Evolutionary conservation across 2,329 filamentous ascomycete genomes (phyloP).

Genomic region (Aspergillus phoenicis): DNA sequence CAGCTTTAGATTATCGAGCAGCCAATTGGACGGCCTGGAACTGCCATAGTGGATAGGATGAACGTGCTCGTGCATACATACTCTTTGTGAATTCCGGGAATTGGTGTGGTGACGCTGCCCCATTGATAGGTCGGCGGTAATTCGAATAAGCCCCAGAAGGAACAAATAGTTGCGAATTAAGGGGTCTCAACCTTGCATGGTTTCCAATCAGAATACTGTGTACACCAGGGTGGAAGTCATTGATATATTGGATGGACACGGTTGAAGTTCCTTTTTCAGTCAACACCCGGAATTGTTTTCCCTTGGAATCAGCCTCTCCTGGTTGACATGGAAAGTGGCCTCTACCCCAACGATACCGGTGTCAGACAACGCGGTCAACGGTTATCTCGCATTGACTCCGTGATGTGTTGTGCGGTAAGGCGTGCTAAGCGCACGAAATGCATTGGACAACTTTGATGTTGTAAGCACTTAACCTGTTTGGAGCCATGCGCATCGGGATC

Average conservation of each 20-base stretch:
- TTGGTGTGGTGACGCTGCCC: background rate
- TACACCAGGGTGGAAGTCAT: background rate
- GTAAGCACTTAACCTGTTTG: background rate
- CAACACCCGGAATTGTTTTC: background rate
- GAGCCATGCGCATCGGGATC: background rate
- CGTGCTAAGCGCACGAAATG: background rate
- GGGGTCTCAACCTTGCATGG: background rate
- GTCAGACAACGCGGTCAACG: conserved; percentile 4
- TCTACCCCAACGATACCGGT: background rate
- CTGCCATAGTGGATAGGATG: background rate
- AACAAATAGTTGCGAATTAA: background rate
- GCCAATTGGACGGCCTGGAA: conserved; percentile 4
- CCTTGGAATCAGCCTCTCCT: background rate
- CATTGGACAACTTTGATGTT: background rate
- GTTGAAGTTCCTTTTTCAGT: background rate
- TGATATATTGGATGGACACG: background rate
- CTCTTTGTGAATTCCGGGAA: conserved; percentile 14
- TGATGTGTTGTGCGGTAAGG: background rate
- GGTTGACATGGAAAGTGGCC: background rate
- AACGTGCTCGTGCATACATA: conserved; percentile 14
- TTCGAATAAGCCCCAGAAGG: background rate
- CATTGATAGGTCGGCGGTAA: background rate
- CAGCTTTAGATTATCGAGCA: conserved; percentile 8
- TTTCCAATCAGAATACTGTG: background rate
- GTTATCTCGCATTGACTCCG: conserved; percentile 11